Percentiles rank a stretch among this genome's conserved stretches.
phyloP scores from a whole-genome alignment of 2,329 filamentous ascomycete genomes.

The Cladosporium colombiae region DNA sequence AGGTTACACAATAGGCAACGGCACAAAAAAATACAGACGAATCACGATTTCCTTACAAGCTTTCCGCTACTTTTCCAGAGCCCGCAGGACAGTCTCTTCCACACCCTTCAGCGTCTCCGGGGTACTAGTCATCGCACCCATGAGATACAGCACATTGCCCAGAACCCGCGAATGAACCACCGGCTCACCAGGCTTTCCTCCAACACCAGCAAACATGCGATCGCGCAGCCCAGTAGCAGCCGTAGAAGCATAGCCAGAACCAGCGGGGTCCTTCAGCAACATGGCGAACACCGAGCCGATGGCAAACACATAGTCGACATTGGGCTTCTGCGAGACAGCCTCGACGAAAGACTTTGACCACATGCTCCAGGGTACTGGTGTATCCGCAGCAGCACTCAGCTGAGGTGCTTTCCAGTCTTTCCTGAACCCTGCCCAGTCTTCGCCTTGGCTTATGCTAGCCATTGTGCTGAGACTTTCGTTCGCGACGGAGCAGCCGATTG shows the following conservation, averaged over 20 bases:
- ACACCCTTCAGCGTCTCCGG: constrained; percentile 44
- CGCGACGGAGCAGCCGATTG: constrained; percentile 77
- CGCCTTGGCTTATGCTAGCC: constrained; percentile 56
- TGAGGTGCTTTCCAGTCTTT: constrained; percentile 45
- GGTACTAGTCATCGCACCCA: constrained; percentile 57
- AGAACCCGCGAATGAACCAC: constrained; percentile 61
- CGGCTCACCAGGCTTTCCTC: constrained; percentile 37
- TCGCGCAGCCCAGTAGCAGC: constrained; percentile 57
- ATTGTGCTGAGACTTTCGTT: constrained; percentile 65
- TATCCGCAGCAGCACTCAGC: not conserved
- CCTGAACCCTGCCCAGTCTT: constrained; percentile 60
- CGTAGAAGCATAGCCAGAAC: constrained; percentile 58
- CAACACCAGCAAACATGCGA: constrained; percentile 42
- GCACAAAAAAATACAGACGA: not conserved
- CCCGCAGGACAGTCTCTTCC: constrained; percentile 43
- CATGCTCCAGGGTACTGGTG: constrained; percentile 59
- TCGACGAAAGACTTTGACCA: constrained; percentile 66
- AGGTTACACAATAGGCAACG: not conserved
- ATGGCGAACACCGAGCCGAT: constrained; percentile 75
- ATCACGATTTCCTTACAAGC: not conserved
- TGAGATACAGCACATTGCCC: constrained; percentile 62
- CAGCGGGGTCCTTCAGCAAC: constrained; percentile 51
- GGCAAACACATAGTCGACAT: constrained; percentile 68
- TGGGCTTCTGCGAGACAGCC: constrained; percentile 56
- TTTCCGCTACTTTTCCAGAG: constrained; percentile 23